Evolutionary conservation across 768 basidiomycete species (phyloP).

Genomic region (Macrocybe gigantea): DNA sequence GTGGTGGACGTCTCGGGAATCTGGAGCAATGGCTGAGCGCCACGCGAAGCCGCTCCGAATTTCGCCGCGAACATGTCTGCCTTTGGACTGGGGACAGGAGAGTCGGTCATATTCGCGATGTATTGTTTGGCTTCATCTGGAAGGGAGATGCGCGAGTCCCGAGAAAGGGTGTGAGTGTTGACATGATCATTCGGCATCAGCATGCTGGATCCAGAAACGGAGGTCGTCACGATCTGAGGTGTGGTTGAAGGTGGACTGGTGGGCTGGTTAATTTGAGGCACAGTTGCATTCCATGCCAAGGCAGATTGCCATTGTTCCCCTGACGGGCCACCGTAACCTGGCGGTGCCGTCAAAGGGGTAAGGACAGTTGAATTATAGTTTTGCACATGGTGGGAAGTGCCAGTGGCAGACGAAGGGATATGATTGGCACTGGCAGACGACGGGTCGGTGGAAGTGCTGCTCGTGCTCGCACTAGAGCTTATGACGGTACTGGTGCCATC

Average conservation of each 20-base stretch:
- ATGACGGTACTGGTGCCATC: conserved; percentile 27
- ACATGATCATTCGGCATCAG: conserved; percentile 28
- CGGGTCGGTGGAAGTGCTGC: not conserved
- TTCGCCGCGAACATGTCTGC: conserved; percentile 29
- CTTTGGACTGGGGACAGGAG: conserved; percentile 50
- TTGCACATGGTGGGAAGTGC: too few relatives aligned
- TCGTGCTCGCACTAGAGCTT: conserved; percentile 6
- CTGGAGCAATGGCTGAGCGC: conserved; percentile 2
- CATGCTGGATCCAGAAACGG: conserved; percentile 16
- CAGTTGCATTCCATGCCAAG: conserved; percentile 4
- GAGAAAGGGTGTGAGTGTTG: conserved; percentile 33
- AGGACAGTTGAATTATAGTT: conserved; percentile 5
- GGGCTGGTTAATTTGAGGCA: conserved; percentile 6
- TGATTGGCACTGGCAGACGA: not conserved
- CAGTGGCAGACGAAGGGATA: conserved; percentile 1
- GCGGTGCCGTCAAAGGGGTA: conserved; percentile 15
- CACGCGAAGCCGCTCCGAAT: conserved; percentile 8
- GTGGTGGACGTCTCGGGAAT: conserved; percentile 1
- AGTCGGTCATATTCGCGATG: conserved; percentile 63
- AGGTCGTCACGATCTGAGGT: conserved; percentile 5
- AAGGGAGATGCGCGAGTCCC: conserved; percentile 64
- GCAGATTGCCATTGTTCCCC: conserved; percentile 6
- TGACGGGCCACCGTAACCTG: conserved; percentile 11
- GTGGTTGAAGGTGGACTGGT: too few relatives aligned
- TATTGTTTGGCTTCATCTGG: conserved; percentile 76